phyloP scores from a whole-genome alignment of 495 filamentous ascomycete species.

The Ramalina peruviana region DNA sequence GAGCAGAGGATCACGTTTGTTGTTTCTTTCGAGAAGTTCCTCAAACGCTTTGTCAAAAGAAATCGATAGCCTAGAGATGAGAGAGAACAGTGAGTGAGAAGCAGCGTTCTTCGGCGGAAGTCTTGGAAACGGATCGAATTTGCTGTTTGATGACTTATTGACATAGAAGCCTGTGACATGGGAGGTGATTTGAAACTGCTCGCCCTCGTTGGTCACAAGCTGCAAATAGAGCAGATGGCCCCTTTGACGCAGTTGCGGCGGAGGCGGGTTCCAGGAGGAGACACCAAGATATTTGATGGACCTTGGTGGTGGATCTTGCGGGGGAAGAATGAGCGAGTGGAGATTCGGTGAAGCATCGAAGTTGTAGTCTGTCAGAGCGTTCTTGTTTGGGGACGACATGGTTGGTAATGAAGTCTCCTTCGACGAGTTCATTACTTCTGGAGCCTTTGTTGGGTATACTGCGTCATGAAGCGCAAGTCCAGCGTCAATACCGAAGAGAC shows the following conservation, averaged over 20 bases:
- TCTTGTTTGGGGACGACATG: slow-evolving; percentile 7
- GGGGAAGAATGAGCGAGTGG: slow-evolving; percentile 53
- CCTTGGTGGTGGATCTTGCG: slow-evolving; percentile 56
- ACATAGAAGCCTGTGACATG: slow-evolving; percentile 93
- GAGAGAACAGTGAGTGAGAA: slow-evolving; percentile 74
- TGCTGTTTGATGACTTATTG: slow-evolving; percentile 78
- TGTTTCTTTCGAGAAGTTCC: slow-evolving; percentile 65
- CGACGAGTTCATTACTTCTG: slow-evolving; percentile 19
- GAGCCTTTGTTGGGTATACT: slow-evolving; percentile 37
- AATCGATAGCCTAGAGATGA: slow-evolving; percentile 65
- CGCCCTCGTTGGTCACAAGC: slow-evolving; percentile 78
- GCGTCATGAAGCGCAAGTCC: slow-evolving; percentile 78
- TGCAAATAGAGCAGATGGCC: slow-evolving; percentile 90
- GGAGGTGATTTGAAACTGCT: slow-evolving; percentile 83
- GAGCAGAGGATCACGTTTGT: slow-evolving; percentile 69
- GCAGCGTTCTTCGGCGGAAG: slow-evolving; percentile 50
- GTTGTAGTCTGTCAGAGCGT: slow-evolving; percentile 55
- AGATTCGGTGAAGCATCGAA: slow-evolving; percentile 53
- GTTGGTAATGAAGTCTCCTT: slow-evolving; percentile 33
- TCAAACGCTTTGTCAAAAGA: slow-evolving; percentile 65
- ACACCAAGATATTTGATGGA: slow-evolving; percentile 78
- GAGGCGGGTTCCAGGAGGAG: slow-evolving; percentile 93
- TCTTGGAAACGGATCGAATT: slow-evolving; percentile 80
- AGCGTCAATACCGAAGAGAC: slow-evolving; percentile 74
- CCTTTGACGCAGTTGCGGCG: slow-evolving; percentile 75